Evolutionary conservation across 1,139 yeast species (phyloP).

Genomic region (Candida glucosophila): DNA sequence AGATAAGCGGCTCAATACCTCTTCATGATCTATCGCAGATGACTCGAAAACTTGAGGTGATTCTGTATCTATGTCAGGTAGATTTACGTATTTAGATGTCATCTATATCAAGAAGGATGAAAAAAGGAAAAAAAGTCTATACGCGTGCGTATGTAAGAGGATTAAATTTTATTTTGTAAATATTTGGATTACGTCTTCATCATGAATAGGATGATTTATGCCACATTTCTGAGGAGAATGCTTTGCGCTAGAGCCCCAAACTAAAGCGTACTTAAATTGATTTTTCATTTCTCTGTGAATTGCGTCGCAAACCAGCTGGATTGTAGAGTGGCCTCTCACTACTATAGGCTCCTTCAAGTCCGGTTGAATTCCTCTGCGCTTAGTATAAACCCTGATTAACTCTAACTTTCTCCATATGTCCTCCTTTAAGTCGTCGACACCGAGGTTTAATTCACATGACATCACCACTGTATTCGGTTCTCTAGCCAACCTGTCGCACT

Average conservation of each 20-base stretch:
- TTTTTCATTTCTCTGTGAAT: slow-evolving; percentile 89
- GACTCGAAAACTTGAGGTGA: slow-evolving; percentile 11
- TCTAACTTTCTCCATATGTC: slow-evolving; percentile 89
- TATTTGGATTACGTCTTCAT: slow-evolving; percentile 90
- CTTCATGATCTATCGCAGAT: slow-evolving; percentile 4
- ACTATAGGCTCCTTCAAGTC: slow-evolving; percentile 87
- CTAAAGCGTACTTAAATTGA: slow-evolving; percentile 87
- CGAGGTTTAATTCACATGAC: slow-evolving; percentile 83
- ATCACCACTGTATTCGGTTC: slow-evolving; percentile 89
- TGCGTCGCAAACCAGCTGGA: slow-evolving; percentile 84
- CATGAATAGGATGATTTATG: slow-evolving; percentile 69
- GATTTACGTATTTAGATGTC: slow-evolving; percentile 6
- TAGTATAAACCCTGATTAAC: slow-evolving; percentile 75
- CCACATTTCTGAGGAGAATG: slow-evolving; percentile 98
- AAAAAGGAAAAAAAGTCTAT: too few species aligned
- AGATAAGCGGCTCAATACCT: slow-evolving; percentile 9
- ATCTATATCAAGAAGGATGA: not conserved
- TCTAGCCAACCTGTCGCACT: slow-evolving; percentile 84
- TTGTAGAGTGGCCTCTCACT: slow-evolving; percentile 68
- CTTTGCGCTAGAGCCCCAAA: slow-evolving; percentile 94
- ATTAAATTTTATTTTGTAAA: slow-evolving; percentile 56
- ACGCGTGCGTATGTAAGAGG: not conserved
- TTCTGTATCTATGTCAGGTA: slow-evolving; percentile 21
- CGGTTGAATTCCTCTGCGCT: slow-evolving; percentile 71
- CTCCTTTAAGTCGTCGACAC: slow-evolving; percentile 79